Base-by-base conservation (phyloP, 805 yeast species). In the Candida khao-thaluensis region DNA sequence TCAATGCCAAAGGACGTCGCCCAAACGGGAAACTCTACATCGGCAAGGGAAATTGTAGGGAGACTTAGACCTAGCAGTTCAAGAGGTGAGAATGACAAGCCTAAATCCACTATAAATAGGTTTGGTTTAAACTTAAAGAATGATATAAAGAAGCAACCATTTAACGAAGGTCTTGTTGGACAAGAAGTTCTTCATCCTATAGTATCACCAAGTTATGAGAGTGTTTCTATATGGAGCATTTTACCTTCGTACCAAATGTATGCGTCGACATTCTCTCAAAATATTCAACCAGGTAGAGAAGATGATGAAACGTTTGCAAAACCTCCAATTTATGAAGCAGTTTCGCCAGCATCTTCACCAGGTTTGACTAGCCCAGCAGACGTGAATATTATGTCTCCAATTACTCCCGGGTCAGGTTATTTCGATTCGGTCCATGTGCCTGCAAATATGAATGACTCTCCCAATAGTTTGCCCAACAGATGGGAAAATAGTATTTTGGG, bases 221-320 rank as follows among this genome's bases (percentile, higher is more conserved):
- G 49, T 12, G 66, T 54, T 18, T 69, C 70, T 1, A 50, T 65
- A 16, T 62, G 70, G 67, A 65, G 59, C 38, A 65, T 67, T 30
- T 47, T 67, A 14, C 72, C 72, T 3, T 64, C 70, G 3, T 67
- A 67, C 44, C 66, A 63, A 33, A 60, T 67, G 64, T 63, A 57
- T 41, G 63, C 59, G 43, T 57, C 65, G 18, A 65, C 69, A 3
- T 56, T 67, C 29, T 62, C 69, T 15, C 63, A 61, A 37, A 56
- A 52, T 38, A 51, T 65, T 37, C 56, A 60, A 7, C 69, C 71
- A 8, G 51, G 57, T 12, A 42, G 44, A 1, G 69, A 64, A 31
- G 43, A 46, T 1, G 70, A 66, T 31, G 61, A 64, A 33, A 30
- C 48, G 18, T 40, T 57, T 28, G 44, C 50, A 3, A 59, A 51